These are phyloP conservation scores for Boletus rubescentipes DNA, from an alignment of 768 basidiomycete genomes.

Conservation along the genomic window DNA sequence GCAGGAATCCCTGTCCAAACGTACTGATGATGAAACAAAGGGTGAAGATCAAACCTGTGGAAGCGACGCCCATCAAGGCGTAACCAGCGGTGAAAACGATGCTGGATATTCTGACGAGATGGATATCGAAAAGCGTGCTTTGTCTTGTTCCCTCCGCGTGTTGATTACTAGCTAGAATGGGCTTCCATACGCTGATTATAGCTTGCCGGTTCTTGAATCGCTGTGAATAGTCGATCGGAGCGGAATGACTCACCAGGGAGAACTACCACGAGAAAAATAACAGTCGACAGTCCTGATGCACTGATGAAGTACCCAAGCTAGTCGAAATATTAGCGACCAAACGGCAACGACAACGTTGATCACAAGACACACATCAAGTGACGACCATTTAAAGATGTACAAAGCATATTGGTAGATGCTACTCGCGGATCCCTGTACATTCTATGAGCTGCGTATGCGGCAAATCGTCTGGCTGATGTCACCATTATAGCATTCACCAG, in stretches of 20 bases:
- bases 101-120: background rate
- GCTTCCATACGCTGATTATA: background rate
- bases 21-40: background rate
- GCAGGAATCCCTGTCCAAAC: background rate
- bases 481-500: background rate
- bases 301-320: slow-evolving; percentile 5
- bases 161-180: background rate
- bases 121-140: background rate
- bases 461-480: background rate
- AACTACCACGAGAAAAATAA: background rate
- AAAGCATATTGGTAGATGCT: slow-evolving; percentile 5
- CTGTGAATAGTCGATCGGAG: too few relatives aligned
- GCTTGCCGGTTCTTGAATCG: background rate
- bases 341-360: background rate
- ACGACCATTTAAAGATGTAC: background rate
- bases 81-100: background rate
- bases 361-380: background rate
- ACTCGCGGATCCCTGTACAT: background rate
- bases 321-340: background rate
- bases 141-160: background rate
- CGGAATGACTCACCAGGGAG: background rate
- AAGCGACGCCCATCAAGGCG: slow-evolving; percentile 1
- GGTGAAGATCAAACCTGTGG: background rate
- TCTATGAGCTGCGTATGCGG: background rate
- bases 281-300: slow-evolving; percentile 1